These are phyloP conservation scores for Miscanthus lutarioriparius DNA, from an alignment of 176 grass and related monocot species.

Conservation along the genomic window DNA sequence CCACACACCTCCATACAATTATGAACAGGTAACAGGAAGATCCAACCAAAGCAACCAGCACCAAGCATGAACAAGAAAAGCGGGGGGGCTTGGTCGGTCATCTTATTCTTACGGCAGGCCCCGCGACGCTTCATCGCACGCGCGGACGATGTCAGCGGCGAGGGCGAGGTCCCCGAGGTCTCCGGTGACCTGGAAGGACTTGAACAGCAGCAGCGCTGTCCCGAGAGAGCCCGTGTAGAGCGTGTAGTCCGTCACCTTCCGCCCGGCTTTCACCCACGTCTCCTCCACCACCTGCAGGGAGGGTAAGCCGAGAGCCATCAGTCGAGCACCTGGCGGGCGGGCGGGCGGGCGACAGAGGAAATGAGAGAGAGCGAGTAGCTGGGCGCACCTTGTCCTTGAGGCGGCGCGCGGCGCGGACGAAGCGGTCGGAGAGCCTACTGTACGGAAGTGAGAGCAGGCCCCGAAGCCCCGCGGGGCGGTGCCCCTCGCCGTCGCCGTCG, in stretches of 20 bases:
- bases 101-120: constrained; percentile 77
- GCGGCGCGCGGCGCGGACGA: constrained; percentile 55
- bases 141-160: constrained; percentile 54
- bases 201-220: constrained; percentile 84
- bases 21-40: constrained; percentile 19
- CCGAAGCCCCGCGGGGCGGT: background rate
- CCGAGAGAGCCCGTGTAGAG: constrained; percentile 84
- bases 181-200: constrained; percentile 69
- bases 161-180: constrained; percentile 56
- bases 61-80: constrained; percentile 1
- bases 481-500: constrained; percentile 27
- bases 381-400: constrained; percentile 71
- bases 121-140: constrained; percentile 56
- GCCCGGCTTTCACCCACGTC: constrained; percentile 53
- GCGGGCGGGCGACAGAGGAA: background rate
- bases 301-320: constrained; percentile 1
- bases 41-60: background rate
- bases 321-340: constrained; percentile 42
- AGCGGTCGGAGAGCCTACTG: constrained; percentile 44
- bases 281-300: constrained; percentile 67
- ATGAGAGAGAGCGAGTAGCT: background rate
- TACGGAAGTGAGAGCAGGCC: constrained; percentile 74
- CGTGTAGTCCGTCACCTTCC: constrained; percentile 66
- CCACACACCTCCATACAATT: constrained; percentile 27
- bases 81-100: background rate